These are phyloP conservation scores for Globisporangium nagaii DNA, from an alignment of 352 stramenopile genomes.

Conservation along the genomic window DNA sequence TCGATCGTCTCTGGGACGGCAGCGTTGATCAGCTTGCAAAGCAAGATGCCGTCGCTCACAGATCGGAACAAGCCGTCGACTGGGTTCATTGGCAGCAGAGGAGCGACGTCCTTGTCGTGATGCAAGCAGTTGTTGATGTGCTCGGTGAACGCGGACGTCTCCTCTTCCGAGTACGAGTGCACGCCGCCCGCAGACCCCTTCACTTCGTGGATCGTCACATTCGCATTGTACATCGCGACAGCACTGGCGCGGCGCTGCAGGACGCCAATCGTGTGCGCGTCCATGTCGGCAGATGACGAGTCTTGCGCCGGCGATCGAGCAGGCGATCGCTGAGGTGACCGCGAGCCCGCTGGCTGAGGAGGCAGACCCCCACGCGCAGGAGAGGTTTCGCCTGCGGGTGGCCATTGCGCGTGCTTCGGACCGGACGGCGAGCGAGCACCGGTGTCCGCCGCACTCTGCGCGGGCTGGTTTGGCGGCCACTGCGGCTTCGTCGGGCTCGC, in stretches of 20 bases:
- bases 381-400: constrained; percentile 16
- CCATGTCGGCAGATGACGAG: constrained; percentile 9
- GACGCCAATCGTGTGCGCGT: constrained; percentile 51
- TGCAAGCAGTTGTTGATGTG: constrained; percentile 90
- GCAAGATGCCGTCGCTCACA: constrained; percentile 78
- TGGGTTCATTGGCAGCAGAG: constrained; percentile 71
- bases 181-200: constrained; percentile 68
- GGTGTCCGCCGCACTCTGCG: constrained; percentile 9
- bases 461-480: constrained; percentile 28
- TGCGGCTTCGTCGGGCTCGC: constrained; percentile 27
- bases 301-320: constrained; percentile 9
- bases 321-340: constrained; percentile 20
- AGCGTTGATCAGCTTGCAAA: constrained; percentile 92
- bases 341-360: constrained; percentile 13
- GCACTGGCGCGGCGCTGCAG: constrained; percentile 59
- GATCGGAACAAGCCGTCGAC: constrained; percentile 77
- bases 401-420: constrained; percentile 44
- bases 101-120: constrained; percentile 54
- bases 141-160: constrained; percentile 87
- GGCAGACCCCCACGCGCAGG: background rate
- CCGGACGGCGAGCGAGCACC: background rate
- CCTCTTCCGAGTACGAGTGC: constrained; percentile 89
- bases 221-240: constrained; percentile 48
- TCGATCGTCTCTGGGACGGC: constrained; percentile 92
- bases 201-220: constrained; percentile 74